Evolutionary conservation across 148 eudicot genomes (phyloP).

Genomic region (Chenopodium quinoa): DNA sequence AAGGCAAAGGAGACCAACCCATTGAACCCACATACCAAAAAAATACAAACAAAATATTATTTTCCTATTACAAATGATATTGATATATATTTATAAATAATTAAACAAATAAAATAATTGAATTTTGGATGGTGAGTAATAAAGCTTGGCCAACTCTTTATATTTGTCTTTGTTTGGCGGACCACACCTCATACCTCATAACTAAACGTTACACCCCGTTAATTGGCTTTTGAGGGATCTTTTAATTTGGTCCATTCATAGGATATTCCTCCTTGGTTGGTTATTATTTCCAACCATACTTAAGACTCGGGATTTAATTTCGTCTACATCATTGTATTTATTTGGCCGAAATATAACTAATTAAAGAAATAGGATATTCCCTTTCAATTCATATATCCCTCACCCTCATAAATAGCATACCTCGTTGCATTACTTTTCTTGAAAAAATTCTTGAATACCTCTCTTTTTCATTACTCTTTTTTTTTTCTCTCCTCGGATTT

Average conservation of each 20-base stretch:
- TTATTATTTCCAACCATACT: too few species aligned
- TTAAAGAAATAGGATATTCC: constrained; percentile 7
- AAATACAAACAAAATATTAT: not conserved
- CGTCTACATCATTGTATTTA: too few species aligned
- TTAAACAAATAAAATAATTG: not conserved
- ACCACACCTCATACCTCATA: not conserved
- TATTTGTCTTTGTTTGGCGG: constrained; percentile 20
- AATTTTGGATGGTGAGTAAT: constrained; percentile 7
- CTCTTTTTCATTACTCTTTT: not conserved
- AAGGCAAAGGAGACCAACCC: constrained; percentile 5
- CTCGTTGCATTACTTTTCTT: not conserved
- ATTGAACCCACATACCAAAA: not conserved
- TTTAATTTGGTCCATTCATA: constrained; percentile 13
- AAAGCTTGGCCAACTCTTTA: not conserved
- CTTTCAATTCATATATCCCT: not conserved
- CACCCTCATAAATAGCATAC: not conserved
- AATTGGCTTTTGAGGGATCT: not conserved
- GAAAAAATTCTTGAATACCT: not conserved
- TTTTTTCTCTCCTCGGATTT: not conserved
- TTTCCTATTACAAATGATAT: not conserved
- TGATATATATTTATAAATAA: not conserved
- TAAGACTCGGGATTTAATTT: too few species aligned
- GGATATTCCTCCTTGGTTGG: not conserved
- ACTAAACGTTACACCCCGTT: not conserved
- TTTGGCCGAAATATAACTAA: not conserved